Conservation (phyloP, 306 rosid genomes). For the Prunus mume region DNA sequence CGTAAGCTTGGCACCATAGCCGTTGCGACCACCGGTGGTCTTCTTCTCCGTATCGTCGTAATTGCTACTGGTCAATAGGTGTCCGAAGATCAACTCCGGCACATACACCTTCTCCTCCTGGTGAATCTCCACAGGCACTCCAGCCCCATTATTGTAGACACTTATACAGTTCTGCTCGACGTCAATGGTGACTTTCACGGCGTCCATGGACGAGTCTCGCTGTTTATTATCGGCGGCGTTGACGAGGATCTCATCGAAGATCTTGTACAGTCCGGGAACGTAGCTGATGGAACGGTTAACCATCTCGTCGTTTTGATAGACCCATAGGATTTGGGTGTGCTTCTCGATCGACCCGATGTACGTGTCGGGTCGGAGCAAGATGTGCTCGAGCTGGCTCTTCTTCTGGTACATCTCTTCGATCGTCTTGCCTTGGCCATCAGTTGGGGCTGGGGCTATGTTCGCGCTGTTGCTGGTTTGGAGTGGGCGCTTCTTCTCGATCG, state of each 20-base stretch:
- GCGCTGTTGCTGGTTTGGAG: slow-evolving; percentile 59
- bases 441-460: slow-evolving; percentile 37
- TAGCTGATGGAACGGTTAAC: slow-evolving; percentile 61
- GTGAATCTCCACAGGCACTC: slow-evolving; percentile 89
- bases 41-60: slow-evolving; percentile 80
- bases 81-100: slow-evolving; percentile 91
- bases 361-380: slow-evolving; percentile 91
- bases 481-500: slow-evolving; percentile 53
- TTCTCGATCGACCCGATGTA: slow-evolving; percentile 89
- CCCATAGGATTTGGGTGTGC: slow-evolving; percentile 84
- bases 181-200: slow-evolving; percentile 62
- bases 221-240: slow-evolving; percentile 96
- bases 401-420: slow-evolving; percentile 92
- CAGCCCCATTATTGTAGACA: slow-evolving; percentile 78
- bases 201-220: slow-evolving; percentile 74
- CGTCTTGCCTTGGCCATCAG: slow-evolving; percentile 37
- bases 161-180: slow-evolving; percentile 50
- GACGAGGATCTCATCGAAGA: slow-evolving; percentile 92
- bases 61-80: slow-evolving; percentile 82
- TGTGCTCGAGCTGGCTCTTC: slow-evolving; percentile 92
- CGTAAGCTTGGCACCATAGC: slow-evolving; percentile 93
- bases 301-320: slow-evolving; percentile 68
- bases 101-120: slow-evolving; percentile 94
- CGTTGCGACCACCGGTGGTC: slow-evolving; percentile 93
- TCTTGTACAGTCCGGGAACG: slow-evolving; percentile 92